Percentiles rank a stretch among this genome's conserved stretches.
These are phyloP conservation scores for Nicotiana attenuata DNA, from an alignment of 257 asterid species.

Conservation along the genomic window DNA sequence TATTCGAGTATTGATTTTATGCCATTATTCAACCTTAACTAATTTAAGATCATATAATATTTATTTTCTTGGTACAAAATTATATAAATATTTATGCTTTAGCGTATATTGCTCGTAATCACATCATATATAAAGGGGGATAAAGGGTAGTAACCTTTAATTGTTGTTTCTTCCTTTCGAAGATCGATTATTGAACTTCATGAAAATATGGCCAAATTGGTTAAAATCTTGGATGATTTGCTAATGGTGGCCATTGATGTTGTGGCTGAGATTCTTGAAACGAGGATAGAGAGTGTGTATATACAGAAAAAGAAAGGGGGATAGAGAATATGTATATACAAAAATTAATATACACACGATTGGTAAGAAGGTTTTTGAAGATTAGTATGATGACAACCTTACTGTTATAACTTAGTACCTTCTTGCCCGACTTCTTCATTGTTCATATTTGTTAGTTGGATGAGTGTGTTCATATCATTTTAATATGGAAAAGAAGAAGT, in stretches of 20 bases:
- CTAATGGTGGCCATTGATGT: slow-evolving; percentile 65
- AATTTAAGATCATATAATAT: no score
- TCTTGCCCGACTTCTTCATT: not conserved
- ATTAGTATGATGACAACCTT: not conserved
- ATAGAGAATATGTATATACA: no score
- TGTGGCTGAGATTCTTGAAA: slow-evolving; percentile 56
- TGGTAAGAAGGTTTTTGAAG: not conserved
- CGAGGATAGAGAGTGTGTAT: no score
- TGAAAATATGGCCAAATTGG: no score
- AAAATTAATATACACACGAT: no score
- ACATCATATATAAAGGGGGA: no score
- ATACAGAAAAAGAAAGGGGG: no score
- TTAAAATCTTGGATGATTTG: slow-evolving; percentile 58
- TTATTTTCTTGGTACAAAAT: no score
- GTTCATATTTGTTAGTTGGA: not conserved
- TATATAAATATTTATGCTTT: no score
- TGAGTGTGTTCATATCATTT: not conserved
- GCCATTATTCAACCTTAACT: no score
- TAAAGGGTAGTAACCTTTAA: not conserved
- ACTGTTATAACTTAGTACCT: not conserved
- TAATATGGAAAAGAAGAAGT: not conserved
- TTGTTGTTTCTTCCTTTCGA: not conserved
- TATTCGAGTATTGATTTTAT: no score
- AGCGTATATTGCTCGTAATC: no score
- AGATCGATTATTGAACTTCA: not conserved